Conservation (phyloP, 768 basidiomycete genomes). For the Pisolithus microcarpus region DNA sequence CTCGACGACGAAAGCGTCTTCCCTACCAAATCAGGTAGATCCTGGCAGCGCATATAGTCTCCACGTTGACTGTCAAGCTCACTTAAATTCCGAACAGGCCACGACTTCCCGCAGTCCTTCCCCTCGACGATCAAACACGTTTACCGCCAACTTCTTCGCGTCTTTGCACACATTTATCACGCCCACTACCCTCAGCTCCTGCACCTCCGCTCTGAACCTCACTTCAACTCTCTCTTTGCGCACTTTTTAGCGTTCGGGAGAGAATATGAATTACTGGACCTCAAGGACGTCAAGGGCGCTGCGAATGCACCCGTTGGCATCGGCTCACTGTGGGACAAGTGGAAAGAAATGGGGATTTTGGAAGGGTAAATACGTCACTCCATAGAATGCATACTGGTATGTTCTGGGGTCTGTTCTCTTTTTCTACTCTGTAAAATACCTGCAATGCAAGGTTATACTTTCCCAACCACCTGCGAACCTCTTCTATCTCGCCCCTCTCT, state of each 20-base stretch:
- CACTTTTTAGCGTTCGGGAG: conserved; percentile 95
- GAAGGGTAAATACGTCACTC: conserved; percentile 27
- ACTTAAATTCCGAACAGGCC: conserved; percentile 41
- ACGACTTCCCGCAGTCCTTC: conserved; percentile 81
- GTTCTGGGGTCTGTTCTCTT: too few relatives aligned
- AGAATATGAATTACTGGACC: conserved; percentile 87
- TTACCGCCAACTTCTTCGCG: conserved; percentile 92
- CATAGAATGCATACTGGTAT: too few relatives aligned
- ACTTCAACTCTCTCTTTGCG: conserved; percentile 96
- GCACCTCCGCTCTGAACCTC: conserved; percentile 88
- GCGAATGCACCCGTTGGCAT: conserved; percentile 57
- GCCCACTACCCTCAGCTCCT: conserved; percentile 88
- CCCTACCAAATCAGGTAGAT: conserved; percentile 89
- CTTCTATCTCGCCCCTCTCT: too few relatives aligned
- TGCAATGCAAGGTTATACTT: too few relatives aligned
- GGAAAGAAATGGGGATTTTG: conserved; percentile 80
- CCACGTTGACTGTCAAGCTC: neutral
- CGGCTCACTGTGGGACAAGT: conserved; percentile 79
- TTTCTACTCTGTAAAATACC: too few relatives aligned
- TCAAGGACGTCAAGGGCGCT: conserved; percentile 78
- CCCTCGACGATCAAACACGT: conserved; percentile 88
- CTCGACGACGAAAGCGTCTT: conserved; percentile 92
- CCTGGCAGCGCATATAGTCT: neutral
- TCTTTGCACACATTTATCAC: conserved; percentile 96
- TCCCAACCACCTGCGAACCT: too few relatives aligned